These are phyloP conservation scores for Lichtheimia ramosa DNA, from an alignment of 371 early-diverging fungal species.

Conservation along the genomic window DNA sequence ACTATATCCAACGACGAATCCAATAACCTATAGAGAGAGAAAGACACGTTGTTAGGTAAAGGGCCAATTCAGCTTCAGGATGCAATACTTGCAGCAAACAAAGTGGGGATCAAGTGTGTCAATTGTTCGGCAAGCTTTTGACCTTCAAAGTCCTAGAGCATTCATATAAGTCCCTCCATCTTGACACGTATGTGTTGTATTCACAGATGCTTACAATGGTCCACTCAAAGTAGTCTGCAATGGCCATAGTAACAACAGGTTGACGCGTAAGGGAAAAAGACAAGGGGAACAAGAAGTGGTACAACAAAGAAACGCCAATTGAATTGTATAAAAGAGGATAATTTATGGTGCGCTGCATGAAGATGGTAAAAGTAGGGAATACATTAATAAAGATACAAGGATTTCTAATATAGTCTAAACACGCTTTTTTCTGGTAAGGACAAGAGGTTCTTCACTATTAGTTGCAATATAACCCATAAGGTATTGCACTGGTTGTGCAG, in stretches of 20 bases:
- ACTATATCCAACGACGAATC: conserved; percentile 17
- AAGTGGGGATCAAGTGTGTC: conserved; percentile 23
- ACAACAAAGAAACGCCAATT: neutral
- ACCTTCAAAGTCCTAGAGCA: conserved; percentile 26
- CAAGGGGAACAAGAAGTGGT: neutral
- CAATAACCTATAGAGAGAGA: conserved; percentile 13
- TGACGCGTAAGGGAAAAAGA: neutral
- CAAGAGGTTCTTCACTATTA: conserved; percentile 24
- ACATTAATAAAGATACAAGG: conserved; percentile 1
- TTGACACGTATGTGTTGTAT: neutral
- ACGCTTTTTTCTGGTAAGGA: conserved; percentile 17
- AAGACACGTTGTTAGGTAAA: neutral
- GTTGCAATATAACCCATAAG: conserved; percentile 14
- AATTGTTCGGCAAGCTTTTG: conserved; percentile 24
- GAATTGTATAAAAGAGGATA: too few relatives aligned
- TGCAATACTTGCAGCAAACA: conserved; percentile 23
- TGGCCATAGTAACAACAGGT: conserved; percentile 3
- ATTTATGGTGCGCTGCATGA: too few relatives aligned
- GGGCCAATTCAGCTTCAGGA: too few relatives aligned
- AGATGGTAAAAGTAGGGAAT: neutral
- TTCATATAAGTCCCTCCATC: conserved; percentile 12
- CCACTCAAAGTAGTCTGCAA: conserved; percentile 15
- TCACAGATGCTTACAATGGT: conserved; percentile 11
- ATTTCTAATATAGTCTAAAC: neutral
- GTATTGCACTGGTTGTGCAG: conserved; percentile 14